These are phyloP conservation scores for Cyclocybe cylindracea DNA, from an alignment of 768 basidiomycete species.

Conservation along the genomic window DNA sequence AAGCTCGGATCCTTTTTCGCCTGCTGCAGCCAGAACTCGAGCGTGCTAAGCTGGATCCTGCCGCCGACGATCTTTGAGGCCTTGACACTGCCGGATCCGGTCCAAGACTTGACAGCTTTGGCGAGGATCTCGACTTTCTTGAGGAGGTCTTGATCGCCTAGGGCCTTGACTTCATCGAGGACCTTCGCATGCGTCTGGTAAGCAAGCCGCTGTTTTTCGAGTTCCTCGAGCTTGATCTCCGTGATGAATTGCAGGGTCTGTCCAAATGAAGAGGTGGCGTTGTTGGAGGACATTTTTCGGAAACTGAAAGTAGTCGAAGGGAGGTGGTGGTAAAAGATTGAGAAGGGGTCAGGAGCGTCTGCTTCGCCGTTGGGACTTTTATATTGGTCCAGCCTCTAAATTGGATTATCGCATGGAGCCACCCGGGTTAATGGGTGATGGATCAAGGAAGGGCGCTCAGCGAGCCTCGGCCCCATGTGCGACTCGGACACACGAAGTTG, in stretches of 20 bases:
- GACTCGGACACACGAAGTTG: too few species aligned
- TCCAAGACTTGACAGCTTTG: conserved; percentile 34
- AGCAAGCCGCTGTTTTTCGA: conserved; percentile 38
- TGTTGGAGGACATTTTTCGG: conserved; percentile 4
- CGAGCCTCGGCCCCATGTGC: too few species aligned
- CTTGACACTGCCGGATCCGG: conserved; percentile 30
- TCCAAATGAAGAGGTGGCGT: conserved; percentile 27
- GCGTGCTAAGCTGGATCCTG: conserved; percentile 17
- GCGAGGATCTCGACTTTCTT: conserved; percentile 35
- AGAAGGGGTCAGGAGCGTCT: too few species aligned
- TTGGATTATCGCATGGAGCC: too few species aligned
- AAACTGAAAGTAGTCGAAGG: too few species aligned
- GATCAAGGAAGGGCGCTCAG: too few species aligned
- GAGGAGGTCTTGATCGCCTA: conserved; percentile 20
- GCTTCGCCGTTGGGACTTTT: too few species aligned
- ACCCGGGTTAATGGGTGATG: too few species aligned
- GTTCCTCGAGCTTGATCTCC: conserved; percentile 41
- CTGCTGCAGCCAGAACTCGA: conserved; percentile 40
- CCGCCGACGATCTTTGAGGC: conserved; percentile 16
- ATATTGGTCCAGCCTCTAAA: too few species aligned
- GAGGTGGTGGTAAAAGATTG: too few species aligned
- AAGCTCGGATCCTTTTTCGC: conserved; percentile 43
- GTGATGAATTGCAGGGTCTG: conserved; percentile 46
- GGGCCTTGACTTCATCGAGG: conserved; percentile 25
- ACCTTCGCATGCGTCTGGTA: conserved; percentile 35